These are phyloP conservation scores for Blastobotrys buckinghamii DNA, from an alignment of 1,139 yeast species.

Conservation along the genomic window DNA sequence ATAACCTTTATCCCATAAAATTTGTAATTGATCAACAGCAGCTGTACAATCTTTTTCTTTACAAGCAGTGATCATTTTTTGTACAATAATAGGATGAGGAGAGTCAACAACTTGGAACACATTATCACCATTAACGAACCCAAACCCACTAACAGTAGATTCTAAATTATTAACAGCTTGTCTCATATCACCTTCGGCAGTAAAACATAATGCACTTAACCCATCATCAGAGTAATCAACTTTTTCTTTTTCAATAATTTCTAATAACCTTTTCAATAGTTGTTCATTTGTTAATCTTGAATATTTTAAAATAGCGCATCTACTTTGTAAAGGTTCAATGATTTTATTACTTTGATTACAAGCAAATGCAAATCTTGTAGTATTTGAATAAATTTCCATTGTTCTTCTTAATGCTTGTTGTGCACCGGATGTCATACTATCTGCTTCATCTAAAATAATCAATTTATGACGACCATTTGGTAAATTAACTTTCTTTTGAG, in stretches of 20 bases:
- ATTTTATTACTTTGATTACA: constrained; percentile 96
- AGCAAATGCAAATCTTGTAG: constrained; percentile 90
- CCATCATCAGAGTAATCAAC: constrained; percentile 88
- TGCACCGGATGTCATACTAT: constrained; percentile 97
- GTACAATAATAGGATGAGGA: constrained; percentile 88
- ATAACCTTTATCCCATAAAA: constrained; percentile 85
- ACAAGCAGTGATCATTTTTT: constrained; percentile 62
- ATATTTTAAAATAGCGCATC: constrained; percentile 94
- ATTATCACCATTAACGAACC: constrained; percentile 79
- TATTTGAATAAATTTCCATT: constrained; percentile 91
- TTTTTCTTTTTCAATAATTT: constrained; percentile 64
- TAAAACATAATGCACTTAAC: constrained; percentile 84
- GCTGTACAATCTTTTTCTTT: constrained; percentile 50
- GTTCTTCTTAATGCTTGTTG: constrained; percentile 88
- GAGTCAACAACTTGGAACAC: constrained; percentile 95
- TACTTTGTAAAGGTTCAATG: constrained; percentile 87
- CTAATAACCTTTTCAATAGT: constrained; percentile 56
- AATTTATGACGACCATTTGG: constrained; percentile 71
- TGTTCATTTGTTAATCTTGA: constrained; percentile 71
- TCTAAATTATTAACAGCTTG: constrained; percentile 94
- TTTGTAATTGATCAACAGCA: constrained; percentile 60
- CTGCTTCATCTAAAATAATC: constrained; percentile 94
- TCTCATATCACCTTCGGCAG: constrained; percentile 99
- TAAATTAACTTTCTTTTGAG: constrained; percentile 89
- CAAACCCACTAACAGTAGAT: constrained; percentile 91